Evolutionary conservation across 2,329 filamentous ascomycete genomes (phyloP), one percentile per base, ranked within the genome.

Genomic region (Magnaporthiopsis poae): DNA sequence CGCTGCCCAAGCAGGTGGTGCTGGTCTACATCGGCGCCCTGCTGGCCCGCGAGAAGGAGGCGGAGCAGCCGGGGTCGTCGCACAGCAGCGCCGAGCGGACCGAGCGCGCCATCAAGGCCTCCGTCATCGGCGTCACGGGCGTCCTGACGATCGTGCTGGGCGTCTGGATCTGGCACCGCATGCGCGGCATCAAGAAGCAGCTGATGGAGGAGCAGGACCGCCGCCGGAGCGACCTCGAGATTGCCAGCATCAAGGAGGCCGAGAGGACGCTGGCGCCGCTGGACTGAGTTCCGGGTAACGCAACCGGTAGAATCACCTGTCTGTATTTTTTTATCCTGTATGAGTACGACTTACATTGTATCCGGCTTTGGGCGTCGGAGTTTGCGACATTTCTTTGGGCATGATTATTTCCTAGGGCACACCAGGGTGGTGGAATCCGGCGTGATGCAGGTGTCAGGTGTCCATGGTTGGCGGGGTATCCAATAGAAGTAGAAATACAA

Each of bases 21-120:
- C 73, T 79, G 63, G 77, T 80, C 35, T 79, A 79, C 67, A 69
- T 79, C 5, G 78, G 77, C 35, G 76, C 78, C 7, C 73, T 79
- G 11, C 70, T 78, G 4, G 70, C 74, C 0, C 21, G n/a, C 46
- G 46, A 56, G 46, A 56, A n/a, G 46, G 46, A 56, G 46, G 21
- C 4, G 15, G 8, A 52, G 39, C 39, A 15, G 15, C 15, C 39
- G 15, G 18, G 68, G 75, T 66, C 46, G 46, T 13, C 46, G 46
- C 3, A 36, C 35, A 12, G 13, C 46, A 67, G 71, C 39, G 67
- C 68, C 11, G 66, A 73, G 52, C 66, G 70, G 27, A 71, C 74
- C 65, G 68, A 72, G 65, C 73, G 70, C 62, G 69, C 69, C 18
- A 71, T 75, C 61, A 74, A 78, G 69, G 75, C 73, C 64, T 70